phyloP scores from a whole-genome alignment of 257 asterid species.

The Gynochthodes officinalis region DNA sequence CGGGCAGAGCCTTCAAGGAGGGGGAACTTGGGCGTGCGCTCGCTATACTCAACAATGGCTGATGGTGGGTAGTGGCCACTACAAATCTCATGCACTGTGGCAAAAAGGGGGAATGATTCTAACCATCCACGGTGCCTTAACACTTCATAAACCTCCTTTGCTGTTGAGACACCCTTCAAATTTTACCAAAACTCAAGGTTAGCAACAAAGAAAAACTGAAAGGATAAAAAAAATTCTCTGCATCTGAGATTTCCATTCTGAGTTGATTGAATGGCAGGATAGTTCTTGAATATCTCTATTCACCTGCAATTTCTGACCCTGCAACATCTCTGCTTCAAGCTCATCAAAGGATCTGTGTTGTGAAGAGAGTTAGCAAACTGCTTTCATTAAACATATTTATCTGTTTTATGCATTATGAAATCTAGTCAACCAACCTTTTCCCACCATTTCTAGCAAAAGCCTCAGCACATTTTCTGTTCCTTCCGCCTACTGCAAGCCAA shows the following conservation, averaged over 20 bases:
- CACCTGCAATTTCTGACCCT: slow-evolving; percentile 94
- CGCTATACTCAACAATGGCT: slow-evolving; percentile 67
- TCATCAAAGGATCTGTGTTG: slow-evolving; percentile 64
- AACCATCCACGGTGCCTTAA: slow-evolving; percentile 76
- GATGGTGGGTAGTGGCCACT: slow-evolving; percentile 69
- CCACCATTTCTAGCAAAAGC: slow-evolving; percentile 89
- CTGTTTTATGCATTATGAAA: background rate
- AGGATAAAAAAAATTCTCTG: too few relatives aligned
- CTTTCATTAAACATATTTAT: background rate
- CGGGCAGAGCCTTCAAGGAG: slow-evolving; percentile 49
- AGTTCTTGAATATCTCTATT: background rate
- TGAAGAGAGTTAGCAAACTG: slow-evolving; percentile 5
- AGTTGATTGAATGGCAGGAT: background rate
- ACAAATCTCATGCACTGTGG: slow-evolving; percentile 89
- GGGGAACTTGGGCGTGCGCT: slow-evolving; percentile 50
- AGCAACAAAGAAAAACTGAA: background rate
- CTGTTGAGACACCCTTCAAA: slow-evolving; percentile 82
- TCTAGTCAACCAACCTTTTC: slow-evolving; percentile 38
- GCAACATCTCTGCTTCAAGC: slow-evolving; percentile 89
- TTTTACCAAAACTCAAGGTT: background rate
- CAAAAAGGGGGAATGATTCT: slow-evolving; percentile 80
- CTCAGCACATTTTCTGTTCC: slow-evolving; percentile 90
- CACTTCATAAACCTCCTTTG: slow-evolving; percentile 79
- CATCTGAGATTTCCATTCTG: background rate
- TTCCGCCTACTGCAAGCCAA: slow-evolving; percentile 71